Evolutionary conservation across 2,329 filamentous ascomycete genomes (phyloP).

Genomic region (Xylaria sp.): DNA sequence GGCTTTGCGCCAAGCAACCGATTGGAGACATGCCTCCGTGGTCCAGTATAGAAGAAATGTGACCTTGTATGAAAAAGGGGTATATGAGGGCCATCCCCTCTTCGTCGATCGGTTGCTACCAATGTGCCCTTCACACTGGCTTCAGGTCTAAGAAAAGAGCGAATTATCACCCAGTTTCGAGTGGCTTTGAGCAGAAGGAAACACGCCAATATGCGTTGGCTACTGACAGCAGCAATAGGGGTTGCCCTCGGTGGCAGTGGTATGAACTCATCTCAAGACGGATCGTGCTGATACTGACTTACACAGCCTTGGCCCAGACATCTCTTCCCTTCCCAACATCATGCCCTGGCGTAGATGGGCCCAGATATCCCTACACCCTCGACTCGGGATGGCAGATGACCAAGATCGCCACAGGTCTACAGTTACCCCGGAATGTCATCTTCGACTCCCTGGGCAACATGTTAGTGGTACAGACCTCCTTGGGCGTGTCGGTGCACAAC

Average conservation of each 20-base stretch:
- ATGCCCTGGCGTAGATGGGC: conserved; percentile 24
- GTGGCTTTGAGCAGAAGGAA: background rate
- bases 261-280: background rate
- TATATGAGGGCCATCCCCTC: conserved; percentile 5
- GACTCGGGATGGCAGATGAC: conserved; percentile 27
- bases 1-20: background rate
- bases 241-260: conserved; percentile 12
- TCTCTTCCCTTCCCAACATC: conserved; percentile 23
- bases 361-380: conserved; percentile 24
- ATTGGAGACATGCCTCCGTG: conserved; percentile 9
- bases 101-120: background rate
- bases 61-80: background rate
- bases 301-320: conserved; percentile 8
- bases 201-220: conserved; percentile 11
- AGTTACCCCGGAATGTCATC: conserved; percentile 26
- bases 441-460: conserved; percentile 29
- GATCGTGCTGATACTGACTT: background rate
- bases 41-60: background rate
- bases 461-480: conserved; percentile 27
- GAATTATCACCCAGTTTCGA: no score
- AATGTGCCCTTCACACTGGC: no score
- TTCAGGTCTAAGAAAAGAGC: no score
- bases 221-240: conserved; percentile 5
- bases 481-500: conserved; percentile 29
- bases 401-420: conserved; percentile 29